phyloP scores from a whole-genome alignment of 1,284 basidiomycete genomes.

The Cryptococcus neoformans region DNA sequence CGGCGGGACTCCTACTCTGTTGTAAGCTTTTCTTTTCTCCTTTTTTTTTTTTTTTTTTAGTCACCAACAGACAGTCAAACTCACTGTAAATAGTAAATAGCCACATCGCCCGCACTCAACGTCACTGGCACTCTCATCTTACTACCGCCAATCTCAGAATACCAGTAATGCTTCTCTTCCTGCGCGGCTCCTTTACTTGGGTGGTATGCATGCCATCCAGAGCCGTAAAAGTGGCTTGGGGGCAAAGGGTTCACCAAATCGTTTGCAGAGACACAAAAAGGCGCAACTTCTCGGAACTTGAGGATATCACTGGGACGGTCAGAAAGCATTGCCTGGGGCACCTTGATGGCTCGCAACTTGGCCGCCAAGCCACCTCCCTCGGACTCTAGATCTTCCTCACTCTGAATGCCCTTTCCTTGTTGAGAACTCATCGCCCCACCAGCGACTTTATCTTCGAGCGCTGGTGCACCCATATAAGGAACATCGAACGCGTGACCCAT shows the following conservation, averaged over 20 bases:
- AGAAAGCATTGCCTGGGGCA: conserved; percentile 69
- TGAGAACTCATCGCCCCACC: conserved; percentile 12
- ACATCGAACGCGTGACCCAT: conserved; percentile 63
- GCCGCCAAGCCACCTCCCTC: conserved; percentile 26
- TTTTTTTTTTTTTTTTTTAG: conserved; percentile 53
- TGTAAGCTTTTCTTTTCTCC: conserved; percentile 70
- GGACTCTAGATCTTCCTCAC: conserved; percentile 11
- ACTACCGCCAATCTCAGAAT: conserved; percentile 71
- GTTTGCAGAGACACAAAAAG: conserved; percentile 87
- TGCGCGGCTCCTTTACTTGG: conserved; percentile 55
- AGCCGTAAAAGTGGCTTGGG: conserved; percentile 80
- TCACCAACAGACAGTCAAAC: background rate
- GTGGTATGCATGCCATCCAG: conserved; percentile 78
- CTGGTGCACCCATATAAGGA: conserved; percentile 50
- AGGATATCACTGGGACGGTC: conserved; percentile 62
- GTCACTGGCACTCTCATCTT: conserved; percentile 62
- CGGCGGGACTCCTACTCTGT: conserved; percentile 56
- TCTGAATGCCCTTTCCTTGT: background rate
- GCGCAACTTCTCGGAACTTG: conserved; percentile 74
- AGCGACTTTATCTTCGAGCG: conserved; percentile 45
- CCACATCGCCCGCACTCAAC: conserved; percentile 53
- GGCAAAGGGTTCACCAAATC: conserved; percentile 93
- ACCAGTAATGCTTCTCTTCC: conserved; percentile 77
- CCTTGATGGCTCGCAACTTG: conserved; percentile 50
- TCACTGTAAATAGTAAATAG: conserved; percentile 53